Evolutionary conservation across 2,329 filamentous ascomycete genomes (phyloP).

Genomic region (Bipolaris cookei): DNA sequence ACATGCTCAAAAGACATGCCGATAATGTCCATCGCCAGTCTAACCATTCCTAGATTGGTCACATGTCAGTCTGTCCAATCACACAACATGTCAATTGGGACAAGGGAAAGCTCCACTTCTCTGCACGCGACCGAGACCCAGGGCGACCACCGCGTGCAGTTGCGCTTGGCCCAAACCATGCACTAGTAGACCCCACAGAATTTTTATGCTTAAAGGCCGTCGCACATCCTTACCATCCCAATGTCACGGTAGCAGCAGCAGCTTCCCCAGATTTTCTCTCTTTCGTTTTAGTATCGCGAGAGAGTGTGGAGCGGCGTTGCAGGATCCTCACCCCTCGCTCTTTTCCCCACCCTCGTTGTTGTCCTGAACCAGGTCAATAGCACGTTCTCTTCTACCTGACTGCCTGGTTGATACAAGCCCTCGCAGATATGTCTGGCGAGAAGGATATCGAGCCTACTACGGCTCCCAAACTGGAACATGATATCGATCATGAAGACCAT

Average conservation of each 20-base stretch:
- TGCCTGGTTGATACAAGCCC: background rate
- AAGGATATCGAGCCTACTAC: constrained; percentile 34
- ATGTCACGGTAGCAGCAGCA: constrained; percentile 20
- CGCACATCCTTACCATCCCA: constrained; percentile 23
- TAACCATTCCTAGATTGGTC: constrained; percentile 24
- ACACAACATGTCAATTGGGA: constrained; percentile 6
- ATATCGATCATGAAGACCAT: constrained; percentile 25
- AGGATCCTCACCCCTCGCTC: background rate
- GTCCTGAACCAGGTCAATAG: constrained; percentile 3
- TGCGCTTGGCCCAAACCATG: constrained; percentile 17
- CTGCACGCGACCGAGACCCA: constrained; percentile 28
- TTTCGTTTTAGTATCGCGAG: constrained; percentile 1
- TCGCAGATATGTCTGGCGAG: constrained; percentile 17
- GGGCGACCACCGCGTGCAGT: constrained; percentile 8
- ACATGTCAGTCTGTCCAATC: constrained; percentile 18
- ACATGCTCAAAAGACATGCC: constrained; percentile 10
- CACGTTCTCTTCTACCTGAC: constrained; percentile 12
- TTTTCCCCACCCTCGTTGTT: constrained; percentile 1
- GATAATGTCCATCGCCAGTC: constrained; percentile 1
- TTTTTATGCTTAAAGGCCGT: constrained; percentile 30
- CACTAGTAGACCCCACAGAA: constrained; percentile 29
- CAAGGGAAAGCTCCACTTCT: constrained; percentile 24
- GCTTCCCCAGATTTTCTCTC: constrained; percentile 22
- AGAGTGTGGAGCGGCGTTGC: constrained; percentile 8
- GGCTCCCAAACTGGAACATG: constrained; percentile 17